Evolutionary conservation across 192 early-diverging fungal genomes (phyloP), one percentile per base, ranked within the genome.

Genomic region (Coemansia sp.): DNA sequence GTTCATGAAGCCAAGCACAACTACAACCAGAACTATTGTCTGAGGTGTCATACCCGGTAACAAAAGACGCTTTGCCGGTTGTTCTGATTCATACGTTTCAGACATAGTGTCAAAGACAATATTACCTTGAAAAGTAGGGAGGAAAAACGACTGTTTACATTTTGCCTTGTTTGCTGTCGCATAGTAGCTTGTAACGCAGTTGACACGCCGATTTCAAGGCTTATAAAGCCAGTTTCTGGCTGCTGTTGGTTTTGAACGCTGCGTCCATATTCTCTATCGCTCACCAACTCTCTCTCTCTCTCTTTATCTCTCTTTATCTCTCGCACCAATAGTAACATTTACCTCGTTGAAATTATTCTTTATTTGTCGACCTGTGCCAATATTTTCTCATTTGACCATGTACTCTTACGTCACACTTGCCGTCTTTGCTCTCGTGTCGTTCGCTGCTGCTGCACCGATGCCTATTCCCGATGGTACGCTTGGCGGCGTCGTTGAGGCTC

Each of bases 401-500:
- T 57, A 67, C 11, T 59, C 30, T 16, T 44, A 44, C 9, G 21
- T 19, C 14, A 26, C 43, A 32, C 23, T 50, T 13, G 59, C 67
- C 13, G 26, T 33, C 21, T 50, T 53, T 33, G 47, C 16, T 4
- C 11, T 68, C 28, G 68, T 33, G 2, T 44, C 61, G 21, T 16
- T 60, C 0, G n/a, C 9, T 19, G 33, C 17, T 8, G 68, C 74
- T 17, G 44, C 69, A 0, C 74, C 66, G 2, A 28, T 49, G 44
- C 52, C 69, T 9, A 28, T 16, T 5, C 72, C 66, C 2, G 72
- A 43, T 7, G 72, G 66, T 28, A 42, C 47, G 6, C 62, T 72
- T n/a, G 70, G 62, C 4, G 75, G 75, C 0, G 70, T 64, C 4
- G 62, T 72, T 21, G 70, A 68, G 53, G 47, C 52, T 13, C 30